Percentiles rank a stretch among this genome's conserved stretches.
Conservation (phyloP, 768 basidiomycete species). For the Amanita subjunquillea region DNA sequence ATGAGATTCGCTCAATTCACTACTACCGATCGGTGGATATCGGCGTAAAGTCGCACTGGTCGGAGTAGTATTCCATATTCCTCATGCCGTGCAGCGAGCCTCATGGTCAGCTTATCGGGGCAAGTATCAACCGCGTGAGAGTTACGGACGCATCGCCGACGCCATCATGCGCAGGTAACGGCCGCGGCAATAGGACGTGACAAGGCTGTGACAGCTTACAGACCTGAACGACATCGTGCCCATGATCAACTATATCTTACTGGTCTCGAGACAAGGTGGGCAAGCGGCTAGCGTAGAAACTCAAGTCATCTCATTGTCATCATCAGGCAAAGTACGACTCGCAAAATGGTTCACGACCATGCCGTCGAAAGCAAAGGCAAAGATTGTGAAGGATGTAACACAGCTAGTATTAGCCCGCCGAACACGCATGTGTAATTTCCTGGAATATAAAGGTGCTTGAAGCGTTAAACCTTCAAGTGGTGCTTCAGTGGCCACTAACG, state of each 20-base stretch:
- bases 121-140: background rate
- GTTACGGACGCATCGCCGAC: background rate
- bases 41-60: no score
- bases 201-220: background rate
- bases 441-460: constrained; percentile 88
- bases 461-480: background rate
- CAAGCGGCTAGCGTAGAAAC: constrained; percentile 8
- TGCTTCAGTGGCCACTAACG: background rate
- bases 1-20: no score
- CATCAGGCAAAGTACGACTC: constrained; percentile 85
- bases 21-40: no score
- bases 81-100: no score
- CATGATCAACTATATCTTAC: constrained; percentile 96
- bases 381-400: constrained; percentile 99
- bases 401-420: constrained; percentile 92
- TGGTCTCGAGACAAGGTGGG: constrained; percentile 91
- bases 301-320: background rate
- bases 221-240: background rate
- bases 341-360: constrained; percentile 99
- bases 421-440: constrained; percentile 96
- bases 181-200: background rate
- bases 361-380: constrained; percentile 81
- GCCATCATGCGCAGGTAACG: background rate
- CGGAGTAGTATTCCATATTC: no score
- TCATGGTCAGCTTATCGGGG: background rate